A percentile compares a stretch with the other conserved stretches of the same genome.
Conservation (phyloP, 495 filamentous ascomycete genomes). For the Thermochaetoides thermophila region DNA sequence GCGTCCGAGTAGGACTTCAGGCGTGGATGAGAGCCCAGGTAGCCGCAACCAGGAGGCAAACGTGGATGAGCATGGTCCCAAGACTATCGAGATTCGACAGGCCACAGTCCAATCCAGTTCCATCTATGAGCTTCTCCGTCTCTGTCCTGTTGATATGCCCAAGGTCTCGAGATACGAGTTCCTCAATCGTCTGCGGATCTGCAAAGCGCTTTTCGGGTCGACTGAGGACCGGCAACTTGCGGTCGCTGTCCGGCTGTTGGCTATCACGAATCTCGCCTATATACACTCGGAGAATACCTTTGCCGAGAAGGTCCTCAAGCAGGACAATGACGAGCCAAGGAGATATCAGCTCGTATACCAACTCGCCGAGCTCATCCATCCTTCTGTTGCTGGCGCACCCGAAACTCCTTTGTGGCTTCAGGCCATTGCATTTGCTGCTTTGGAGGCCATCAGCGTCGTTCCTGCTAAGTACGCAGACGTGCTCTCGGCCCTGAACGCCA, state of each 20-base stretch:
- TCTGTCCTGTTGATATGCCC: constrained; percentile 50
- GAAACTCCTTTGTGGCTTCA: constrained; percentile 60
- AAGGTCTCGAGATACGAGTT: constrained; percentile 66
- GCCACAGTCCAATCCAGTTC: constrained; percentile 44
- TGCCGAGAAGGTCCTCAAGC: constrained; percentile 67
- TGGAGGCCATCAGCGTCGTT: constrained; percentile 72
- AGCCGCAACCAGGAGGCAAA: constrained; percentile 13
- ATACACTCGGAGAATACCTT: constrained; percentile 68
- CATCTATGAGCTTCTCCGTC: constrained; percentile 52
- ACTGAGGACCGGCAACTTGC: constrained; percentile 55
- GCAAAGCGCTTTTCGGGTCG: constrained; percentile 57
- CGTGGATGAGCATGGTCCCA: constrained; percentile 41
- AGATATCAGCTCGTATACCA: constrained; percentile 84
- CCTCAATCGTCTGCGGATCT: constrained; percentile 66
- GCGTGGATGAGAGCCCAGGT: constrained; percentile 29
- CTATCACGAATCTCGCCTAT: constrained; percentile 85
- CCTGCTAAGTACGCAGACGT: constrained; percentile 66
- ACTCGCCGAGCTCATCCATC: constrained; percentile 76
- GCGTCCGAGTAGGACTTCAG: constrained; percentile 18
- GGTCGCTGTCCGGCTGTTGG: constrained; percentile 66
- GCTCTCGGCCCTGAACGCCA: constrained; percentile 70
- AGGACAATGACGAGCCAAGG: constrained; percentile 82
- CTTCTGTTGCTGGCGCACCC: constrained; percentile 48
- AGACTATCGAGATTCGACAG: constrained; percentile 58
- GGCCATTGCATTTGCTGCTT: constrained; percentile 61